Conservation (phyloP, 2,329 filamentous ascomycete genomes). For the Escovopsis sp. region DNA sequence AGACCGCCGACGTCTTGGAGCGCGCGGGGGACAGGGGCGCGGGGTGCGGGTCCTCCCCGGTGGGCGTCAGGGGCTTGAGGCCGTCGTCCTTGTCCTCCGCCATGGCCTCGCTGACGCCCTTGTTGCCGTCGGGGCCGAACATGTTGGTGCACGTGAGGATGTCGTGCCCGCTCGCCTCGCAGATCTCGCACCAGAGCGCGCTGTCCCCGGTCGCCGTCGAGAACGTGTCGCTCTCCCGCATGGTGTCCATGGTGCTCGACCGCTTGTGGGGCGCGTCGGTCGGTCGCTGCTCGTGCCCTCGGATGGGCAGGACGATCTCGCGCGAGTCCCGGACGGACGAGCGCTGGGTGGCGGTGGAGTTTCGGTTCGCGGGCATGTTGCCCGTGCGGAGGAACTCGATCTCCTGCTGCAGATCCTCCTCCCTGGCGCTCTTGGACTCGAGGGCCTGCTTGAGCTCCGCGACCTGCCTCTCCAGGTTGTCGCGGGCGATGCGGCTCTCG, state of each 20-base stretch:
- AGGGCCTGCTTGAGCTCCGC: slow-evolving; percentile 60
- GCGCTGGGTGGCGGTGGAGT: slow-evolving; percentile 32
- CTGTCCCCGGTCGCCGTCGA: slow-evolving; percentile 59
- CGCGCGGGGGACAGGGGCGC: slow-evolving; percentile 41
- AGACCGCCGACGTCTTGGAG: slow-evolving; percentile 25
- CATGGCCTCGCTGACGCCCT: slow-evolving; percentile 16
- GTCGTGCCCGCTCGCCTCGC: slow-evolving; percentile 81
- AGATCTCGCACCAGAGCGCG: slow-evolving; percentile 85
- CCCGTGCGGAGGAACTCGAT: slow-evolving; percentile 49
- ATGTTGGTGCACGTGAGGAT: slow-evolving; percentile 90
- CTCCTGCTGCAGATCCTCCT: slow-evolving; percentile 78
- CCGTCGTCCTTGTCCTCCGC: slow-evolving; percentile 24
- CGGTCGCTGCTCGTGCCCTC: slow-evolving; percentile 31
- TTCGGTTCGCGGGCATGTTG: slow-evolving; percentile 12
- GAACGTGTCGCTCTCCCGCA: slow-evolving; percentile 55
- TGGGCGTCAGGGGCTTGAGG: slow-evolving; percentile 25
- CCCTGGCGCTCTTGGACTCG: slow-evolving; percentile 56
- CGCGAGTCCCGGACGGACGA: slow-evolving; percentile 52
- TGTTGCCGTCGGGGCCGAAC: slow-evolving; percentile 41
- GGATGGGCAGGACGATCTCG: slow-evolving; percentile 45
- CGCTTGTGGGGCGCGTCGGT: slow-evolving; percentile 33
- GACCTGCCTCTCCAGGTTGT: slow-evolving; percentile 68
- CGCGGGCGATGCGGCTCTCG: slow-evolving; percentile 24
- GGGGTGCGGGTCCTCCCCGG: slow-evolving; percentile 32
- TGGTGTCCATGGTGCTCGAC: slow-evolving; percentile 45